phyloP scores from a whole-genome alignment of 1,284 basidiomycete species.

The Rhodotorula sp. region DNA sequence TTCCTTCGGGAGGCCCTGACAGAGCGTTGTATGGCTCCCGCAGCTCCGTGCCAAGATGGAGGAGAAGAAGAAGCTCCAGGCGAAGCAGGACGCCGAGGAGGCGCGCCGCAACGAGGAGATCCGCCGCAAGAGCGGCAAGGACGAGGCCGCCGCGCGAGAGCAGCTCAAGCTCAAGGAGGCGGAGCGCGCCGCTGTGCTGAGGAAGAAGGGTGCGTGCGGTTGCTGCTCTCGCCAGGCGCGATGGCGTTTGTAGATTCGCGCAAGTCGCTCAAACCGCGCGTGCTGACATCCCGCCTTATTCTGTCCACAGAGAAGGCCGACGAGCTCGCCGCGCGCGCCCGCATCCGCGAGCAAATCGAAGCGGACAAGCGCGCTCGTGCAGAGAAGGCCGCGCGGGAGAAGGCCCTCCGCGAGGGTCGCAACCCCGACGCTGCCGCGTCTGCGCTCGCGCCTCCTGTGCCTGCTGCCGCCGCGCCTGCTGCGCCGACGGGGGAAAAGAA shows the following conservation, averaged over 20 bases:
- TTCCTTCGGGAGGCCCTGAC: neutral
- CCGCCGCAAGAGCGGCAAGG: constrained; percentile 79
- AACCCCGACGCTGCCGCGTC: constrained; percentile 44
- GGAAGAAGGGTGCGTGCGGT: constrained; percentile 65
- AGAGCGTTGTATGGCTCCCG: too few species aligned
- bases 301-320: constrained; percentile 71
- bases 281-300: too few species aligned
- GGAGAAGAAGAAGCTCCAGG: constrained; percentile 57
- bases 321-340: constrained; percentile 62
- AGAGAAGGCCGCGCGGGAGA: constrained; percentile 81
- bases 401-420: constrained; percentile 75
- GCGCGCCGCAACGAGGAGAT: constrained; percentile 75
- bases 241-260: neutral
- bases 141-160: constrained; percentile 70
- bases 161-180: constrained; percentile 70
- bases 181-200: constrained; percentile 74
- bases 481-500: constrained; percentile 48
- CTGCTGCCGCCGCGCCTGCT: constrained; percentile 46
- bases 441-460: constrained; percentile 46
- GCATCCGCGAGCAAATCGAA: constrained; percentile 68
- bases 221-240: neutral
- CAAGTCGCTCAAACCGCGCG: neutral
- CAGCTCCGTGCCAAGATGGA: constrained; percentile 36
- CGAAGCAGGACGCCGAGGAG: constrained; percentile 72
- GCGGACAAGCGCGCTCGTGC: constrained; percentile 86